Percentiles rank a stretch among this genome's conserved stretches.
Evolutionary conservation across 306 rosid genomes (phyloP).

Genomic region (Astragalus membranaceus): DNA sequence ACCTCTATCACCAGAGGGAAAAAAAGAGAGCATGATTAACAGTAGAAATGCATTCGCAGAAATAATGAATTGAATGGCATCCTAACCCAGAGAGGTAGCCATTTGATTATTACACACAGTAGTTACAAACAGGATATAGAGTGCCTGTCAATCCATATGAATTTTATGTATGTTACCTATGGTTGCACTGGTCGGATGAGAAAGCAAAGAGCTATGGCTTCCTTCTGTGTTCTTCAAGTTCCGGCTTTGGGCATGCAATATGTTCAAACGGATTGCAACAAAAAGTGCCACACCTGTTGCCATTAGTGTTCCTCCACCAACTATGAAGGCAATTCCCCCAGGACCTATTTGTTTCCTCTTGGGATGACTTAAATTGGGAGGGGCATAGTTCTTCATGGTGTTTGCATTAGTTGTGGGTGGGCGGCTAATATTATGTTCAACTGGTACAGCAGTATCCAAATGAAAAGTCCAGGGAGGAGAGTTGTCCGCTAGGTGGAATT

Average conservation of each 20-base stretch:
- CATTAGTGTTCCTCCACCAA: constrained; percentile 66
- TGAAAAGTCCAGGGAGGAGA: constrained; percentile 82
- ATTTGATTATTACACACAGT: not conserved
- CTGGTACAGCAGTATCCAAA: constrained; percentile 37
- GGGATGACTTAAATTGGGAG: constrained; percentile 25
- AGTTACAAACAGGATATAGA: not conserved
- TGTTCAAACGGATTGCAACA: constrained; percentile 44
- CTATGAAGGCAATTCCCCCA: constrained; percentile 65
- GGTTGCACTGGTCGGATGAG: constrained; percentile 40
- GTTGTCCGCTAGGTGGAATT: constrained; percentile 44
- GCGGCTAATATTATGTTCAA: constrained; percentile 38
- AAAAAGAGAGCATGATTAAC: not conserved
- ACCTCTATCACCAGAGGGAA: constrained; percentile 23
- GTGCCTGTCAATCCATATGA: not conserved
- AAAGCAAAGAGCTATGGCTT: constrained; percentile 26
- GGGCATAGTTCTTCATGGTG: constrained; percentile 54
- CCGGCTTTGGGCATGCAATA: constrained; percentile 20
- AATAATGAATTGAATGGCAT: not conserved
- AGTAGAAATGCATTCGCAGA: not conserved
- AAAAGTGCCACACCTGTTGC: constrained; percentile 52
- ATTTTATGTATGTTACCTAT: constrained; percentile 46
- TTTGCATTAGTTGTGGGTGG: constrained; percentile 71
- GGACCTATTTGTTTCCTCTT: constrained; percentile 55
- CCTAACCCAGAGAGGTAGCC: not conserved
- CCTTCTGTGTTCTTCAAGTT: constrained; percentile 30